Percentiles rank a stretch among this genome's conserved stretches.
Conservation (phyloP, 208 protist species). For the Tritrichomonas musculus region DNA sequence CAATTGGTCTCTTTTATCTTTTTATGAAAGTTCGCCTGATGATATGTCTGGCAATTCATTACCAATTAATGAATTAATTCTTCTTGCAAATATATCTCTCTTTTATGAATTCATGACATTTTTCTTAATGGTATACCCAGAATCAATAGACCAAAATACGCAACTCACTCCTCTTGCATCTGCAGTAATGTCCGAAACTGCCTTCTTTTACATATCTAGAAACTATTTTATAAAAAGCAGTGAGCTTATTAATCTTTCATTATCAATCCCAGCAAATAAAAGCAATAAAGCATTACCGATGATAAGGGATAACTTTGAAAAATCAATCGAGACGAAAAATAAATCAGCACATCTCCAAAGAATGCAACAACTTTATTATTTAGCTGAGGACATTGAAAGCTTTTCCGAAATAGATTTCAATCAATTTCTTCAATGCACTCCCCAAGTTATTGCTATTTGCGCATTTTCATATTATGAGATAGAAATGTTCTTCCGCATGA, state of each 20-base stretch:
- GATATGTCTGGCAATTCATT: neutral
- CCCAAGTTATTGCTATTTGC: neutral
- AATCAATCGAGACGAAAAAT: neutral
- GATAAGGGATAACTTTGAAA: neutral
- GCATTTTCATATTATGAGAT: slow-evolving; percentile 29
- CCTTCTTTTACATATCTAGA: neutral
- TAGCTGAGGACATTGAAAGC: neutral
- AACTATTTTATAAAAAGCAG: neutral
- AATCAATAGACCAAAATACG: neutral
- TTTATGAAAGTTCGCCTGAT: neutral
- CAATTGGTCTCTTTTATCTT: neutral
- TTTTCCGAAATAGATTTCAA: slow-evolving; percentile 1
- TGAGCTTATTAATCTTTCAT: neutral
- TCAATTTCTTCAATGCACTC: neutral
- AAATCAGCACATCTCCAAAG: neutral
- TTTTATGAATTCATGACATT: neutral
- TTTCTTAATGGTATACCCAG: neutral
- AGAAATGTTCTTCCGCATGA: neutral
- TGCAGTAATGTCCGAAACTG: neutral
- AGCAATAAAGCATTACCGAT: neutral
- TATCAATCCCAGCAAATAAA: neutral
- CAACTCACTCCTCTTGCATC: neutral
- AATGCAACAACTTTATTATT: neutral
- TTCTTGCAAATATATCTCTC: neutral
- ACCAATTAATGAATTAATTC: neutral